Percentiles rank a stretch among this genome's conserved stretches.
Conservation (phyloP, 2,329 filamentous ascomycete species). For the Fusarium oxysporum region DNA sequence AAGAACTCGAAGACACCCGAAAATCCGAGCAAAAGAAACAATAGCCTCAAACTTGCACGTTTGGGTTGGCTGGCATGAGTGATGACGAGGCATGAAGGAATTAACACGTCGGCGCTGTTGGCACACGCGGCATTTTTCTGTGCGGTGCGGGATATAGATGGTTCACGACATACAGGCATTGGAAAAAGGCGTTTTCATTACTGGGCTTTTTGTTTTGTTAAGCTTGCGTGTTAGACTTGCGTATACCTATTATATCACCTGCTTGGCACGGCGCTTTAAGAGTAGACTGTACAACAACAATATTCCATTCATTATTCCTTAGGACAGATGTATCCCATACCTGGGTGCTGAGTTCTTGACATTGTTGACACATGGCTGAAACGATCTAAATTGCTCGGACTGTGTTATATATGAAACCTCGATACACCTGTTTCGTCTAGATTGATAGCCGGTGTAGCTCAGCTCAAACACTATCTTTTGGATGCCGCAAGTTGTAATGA, state of each 20-base stretch:
- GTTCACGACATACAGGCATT: slow-evolving; percentile 27
- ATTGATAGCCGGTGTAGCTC: neutral
- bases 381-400: neutral
- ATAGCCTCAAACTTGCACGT: neutral
- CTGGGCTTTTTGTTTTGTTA: neutral
- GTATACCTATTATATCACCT: slow-evolving; percentile 36
- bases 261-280: slow-evolving; percentile 2
- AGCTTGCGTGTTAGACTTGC: slow-evolving; percentile 28
- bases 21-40: slow-evolving; percentile 46
- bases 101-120: slow-evolving; percentile 36
- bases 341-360: no score
- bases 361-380: neutral
- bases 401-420: neutral
- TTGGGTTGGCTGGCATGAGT: neutral
- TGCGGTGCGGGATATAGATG: slow-evolving; percentile 21
- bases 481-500: neutral
- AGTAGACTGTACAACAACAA: slow-evolving; percentile 31
- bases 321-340: neutral
- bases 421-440: neutral
- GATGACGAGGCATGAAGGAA: neutral
- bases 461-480: no score
- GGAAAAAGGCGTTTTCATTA: slow-evolving; percentile 30
- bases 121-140: slow-evolving; percentile 17
- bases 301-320: neutral
- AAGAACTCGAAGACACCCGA: slow-evolving; percentile 65